Evolutionary conservation across 176 grass and related monocot genomes (phyloP).

Genomic region (Eleusine coracana): DNA sequence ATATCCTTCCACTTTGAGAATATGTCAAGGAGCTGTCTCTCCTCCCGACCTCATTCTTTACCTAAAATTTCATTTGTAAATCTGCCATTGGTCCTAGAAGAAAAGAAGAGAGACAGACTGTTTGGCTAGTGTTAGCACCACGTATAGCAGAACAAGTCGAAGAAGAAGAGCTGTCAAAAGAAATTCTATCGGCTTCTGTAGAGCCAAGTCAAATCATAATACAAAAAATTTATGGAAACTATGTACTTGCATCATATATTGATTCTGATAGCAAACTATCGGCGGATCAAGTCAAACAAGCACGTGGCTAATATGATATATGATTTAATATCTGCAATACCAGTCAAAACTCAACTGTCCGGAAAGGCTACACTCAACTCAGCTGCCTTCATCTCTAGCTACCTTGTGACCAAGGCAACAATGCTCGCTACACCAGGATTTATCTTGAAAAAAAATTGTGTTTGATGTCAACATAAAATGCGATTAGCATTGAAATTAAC

Average conservation of each 20-base stretch:
- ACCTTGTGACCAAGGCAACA: not conserved
- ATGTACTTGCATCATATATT: not conserved
- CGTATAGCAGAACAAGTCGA: not conserved
- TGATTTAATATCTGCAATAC: not conserved
- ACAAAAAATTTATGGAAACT: not conserved
- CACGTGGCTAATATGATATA: constrained; percentile 34
- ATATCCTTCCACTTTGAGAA: not conserved
- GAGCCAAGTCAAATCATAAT: constrained; percentile 22
- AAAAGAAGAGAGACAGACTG: not conserved
- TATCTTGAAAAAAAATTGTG: not conserved
- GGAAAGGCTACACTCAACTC: not conserved
- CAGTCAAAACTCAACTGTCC: not conserved
- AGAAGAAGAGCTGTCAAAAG: not conserved
- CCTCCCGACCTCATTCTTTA: not conserved
- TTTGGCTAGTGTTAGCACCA: constrained; percentile 9
- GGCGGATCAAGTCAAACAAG: constrained; percentile 17
- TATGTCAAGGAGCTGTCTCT: not conserved
- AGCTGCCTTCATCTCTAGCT: not conserved
- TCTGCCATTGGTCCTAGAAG: not conserved
- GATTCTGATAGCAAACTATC: constrained; percentile 26
- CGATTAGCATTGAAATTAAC: too few relatives aligned
- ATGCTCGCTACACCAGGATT: not conserved
- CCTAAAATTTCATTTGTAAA: not conserved
- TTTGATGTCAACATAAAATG: not conserved
- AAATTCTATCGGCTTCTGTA: not conserved